Evolutionary conservation across 2,329 filamentous ascomycete genomes (phyloP).

Genomic region (Claviceps purpurea): DNA sequence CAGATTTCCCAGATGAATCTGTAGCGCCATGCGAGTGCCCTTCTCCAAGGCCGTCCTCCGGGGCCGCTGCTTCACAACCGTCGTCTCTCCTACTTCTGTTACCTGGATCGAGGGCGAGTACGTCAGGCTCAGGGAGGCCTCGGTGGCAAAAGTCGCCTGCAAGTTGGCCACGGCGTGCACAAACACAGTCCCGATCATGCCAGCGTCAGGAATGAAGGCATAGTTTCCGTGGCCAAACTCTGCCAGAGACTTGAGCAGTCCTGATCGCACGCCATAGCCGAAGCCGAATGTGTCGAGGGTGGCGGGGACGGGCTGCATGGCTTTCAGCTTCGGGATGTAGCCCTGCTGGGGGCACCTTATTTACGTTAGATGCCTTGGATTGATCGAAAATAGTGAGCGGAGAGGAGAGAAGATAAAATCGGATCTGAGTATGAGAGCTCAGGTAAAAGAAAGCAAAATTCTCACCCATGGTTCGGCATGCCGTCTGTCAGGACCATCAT

Average conservation of each 20-base stretch:
- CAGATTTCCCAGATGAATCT: conserved; percentile 28
- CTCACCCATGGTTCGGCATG: conserved; percentile 31
- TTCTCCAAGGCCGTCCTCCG: not conserved
- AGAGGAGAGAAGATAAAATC: not conserved
- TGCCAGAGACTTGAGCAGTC: conserved; percentile 45
- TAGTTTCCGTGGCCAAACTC: conserved; percentile 45
- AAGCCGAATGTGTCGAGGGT: conserved; percentile 27
- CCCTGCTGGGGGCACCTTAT: conserved; percentile 33
- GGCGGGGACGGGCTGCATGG: conserved; percentile 25
- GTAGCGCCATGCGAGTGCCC: not conserved
- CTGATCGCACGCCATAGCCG: conserved; percentile 24
- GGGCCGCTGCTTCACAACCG: not conserved
- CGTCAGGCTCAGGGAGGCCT: conserved; percentile 28
- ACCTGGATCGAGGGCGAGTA: conserved; percentile 25
- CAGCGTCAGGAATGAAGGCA: conserved; percentile 46
- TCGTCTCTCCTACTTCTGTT: conserved; percentile 12
- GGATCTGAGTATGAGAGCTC: too few species aligned
- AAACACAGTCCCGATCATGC: conserved; percentile 51
- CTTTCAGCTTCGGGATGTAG: conserved; percentile 40
- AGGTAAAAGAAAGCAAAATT: not conserved
- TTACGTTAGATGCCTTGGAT: not conserved
- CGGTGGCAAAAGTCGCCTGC: conserved; percentile 42
- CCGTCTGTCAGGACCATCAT: conserved; percentile 43
- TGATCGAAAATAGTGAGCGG: conserved; percentile 9
- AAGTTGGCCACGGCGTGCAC: conserved; percentile 48